Evolutionary conservation across 371 early-diverging fungal genomes (phyloP), one percentile per base, ranked within the genome.

Genomic region (Apophysomyces sp.): DNA sequence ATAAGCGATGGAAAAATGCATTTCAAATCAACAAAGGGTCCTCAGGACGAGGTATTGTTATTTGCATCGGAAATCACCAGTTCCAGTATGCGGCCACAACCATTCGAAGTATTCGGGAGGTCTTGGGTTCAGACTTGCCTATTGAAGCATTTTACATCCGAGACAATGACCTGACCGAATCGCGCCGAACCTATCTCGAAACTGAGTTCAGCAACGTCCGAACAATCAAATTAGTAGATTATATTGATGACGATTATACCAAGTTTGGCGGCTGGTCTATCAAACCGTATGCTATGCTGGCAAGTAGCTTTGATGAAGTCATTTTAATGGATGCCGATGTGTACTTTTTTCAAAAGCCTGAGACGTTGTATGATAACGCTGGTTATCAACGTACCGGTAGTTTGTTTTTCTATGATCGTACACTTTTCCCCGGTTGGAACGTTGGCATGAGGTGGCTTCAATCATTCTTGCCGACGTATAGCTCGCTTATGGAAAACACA

Each of bases 251-350:
- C 16, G 58, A 55, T 1, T 67, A 71, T 41, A 76, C 85, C 6
- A 67, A 74, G 31, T 74, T 86, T 34, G 78, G 78, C 21, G 86
- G 84, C 1, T 87, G 89, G 89, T 72, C 82, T 13, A 64, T 88
- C 40, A 89, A 89, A 39, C 85, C 90, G 0, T 89, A 77, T 66
- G 78, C 86, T 0, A 83, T 90, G 26, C 67, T 91, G 56, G 87
- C 86, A 4, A 88, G 89, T 9, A 71, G 72, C 7, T 92, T 92
- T 62, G 53, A 61, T 11, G 83, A 89, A 36, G 82, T 84, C 26
- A 84, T 91, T 44, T 71, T 92, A 58, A 75, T 91, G 71, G 92
- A 93, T 71, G 89, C 92, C 1, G 93, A 93, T 58, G 87, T 77
- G 4, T 78, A 87, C 34, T 87, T 89, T 68, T 73, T 91, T 61